Evolutionary conservation across 805 yeast species (phyloP).

Genomic region (Brettanomyces bruxellensis): DNA sequence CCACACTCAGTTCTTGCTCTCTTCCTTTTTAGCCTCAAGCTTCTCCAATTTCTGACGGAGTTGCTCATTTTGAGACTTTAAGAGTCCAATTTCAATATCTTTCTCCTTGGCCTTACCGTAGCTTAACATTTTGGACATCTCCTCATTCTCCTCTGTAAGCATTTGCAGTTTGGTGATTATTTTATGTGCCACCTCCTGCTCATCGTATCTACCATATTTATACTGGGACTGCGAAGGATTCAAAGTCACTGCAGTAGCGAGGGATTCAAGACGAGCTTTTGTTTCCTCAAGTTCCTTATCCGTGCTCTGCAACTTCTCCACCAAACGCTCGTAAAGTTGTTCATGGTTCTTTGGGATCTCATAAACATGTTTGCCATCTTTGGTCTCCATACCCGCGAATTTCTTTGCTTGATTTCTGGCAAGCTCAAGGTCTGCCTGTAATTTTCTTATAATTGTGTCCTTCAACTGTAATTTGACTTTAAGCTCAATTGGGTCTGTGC

Average conservation of each 20-base stretch:
- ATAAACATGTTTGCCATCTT: conserved; percentile 9
- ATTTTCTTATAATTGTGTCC: conserved; percentile 38
- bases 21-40: conserved; percentile 18
- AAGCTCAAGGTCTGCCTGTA: conserved; percentile 35
- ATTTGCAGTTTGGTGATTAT: conserved; percentile 52
- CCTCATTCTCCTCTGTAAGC: conserved; percentile 61
- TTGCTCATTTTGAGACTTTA: conserved; percentile 42
- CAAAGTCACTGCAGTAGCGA: conserved; percentile 45
- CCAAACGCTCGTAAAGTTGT: conserved; percentile 21
- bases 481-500: conserved; percentile 27
- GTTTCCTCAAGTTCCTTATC: conserved; percentile 50
- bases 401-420: conserved; percentile 35
- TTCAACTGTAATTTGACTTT: conserved; percentile 46
- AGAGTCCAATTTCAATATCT: conserved; percentile 56
- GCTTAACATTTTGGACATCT: conserved; percentile 59
- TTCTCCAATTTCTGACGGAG: conserved; percentile 28
- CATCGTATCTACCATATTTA: conserved; percentile 57
- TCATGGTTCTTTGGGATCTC: conserved; percentile 27
- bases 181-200: conserved; percentile 66
- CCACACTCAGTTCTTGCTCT: not conserved
- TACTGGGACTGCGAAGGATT: conserved; percentile 40
- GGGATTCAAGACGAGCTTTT: conserved; percentile 52
- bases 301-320: conserved; percentile 19
- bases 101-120: conserved; percentile 69
- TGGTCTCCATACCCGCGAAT: conserved; percentile 18